These are phyloP conservation scores for Posidonia oceanica DNA, from an alignment of 116 monocot species.

Conservation along the genomic window DNA sequence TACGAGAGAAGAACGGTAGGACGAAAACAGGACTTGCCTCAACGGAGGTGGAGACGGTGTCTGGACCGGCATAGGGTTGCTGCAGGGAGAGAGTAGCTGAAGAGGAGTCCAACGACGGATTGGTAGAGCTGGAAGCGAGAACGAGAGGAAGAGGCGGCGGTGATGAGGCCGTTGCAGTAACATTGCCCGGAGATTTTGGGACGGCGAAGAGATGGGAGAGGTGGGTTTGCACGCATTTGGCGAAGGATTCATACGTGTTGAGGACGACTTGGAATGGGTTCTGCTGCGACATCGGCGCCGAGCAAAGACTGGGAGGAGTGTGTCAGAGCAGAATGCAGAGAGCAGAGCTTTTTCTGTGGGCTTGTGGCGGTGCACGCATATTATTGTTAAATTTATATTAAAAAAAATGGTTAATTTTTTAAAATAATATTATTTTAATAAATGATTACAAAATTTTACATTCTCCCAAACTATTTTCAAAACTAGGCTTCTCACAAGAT, in stretches of 20 bases:
- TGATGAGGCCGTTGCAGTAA: neutral
- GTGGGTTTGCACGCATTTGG: slow-evolving; percentile 30
- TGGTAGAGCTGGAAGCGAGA: neutral
- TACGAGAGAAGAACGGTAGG: no score
- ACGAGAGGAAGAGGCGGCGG: neutral
- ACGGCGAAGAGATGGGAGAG: slow-evolving; percentile 26
- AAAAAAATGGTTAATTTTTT: no score
- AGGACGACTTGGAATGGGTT: slow-evolving; percentile 41
- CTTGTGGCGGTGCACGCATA: no score
- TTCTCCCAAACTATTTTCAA: no score
- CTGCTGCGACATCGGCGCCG: slow-evolving; percentile 19
- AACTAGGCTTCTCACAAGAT: no score
- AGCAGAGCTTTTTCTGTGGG: no score
- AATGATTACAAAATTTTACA: no score
- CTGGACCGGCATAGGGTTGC: neutral
- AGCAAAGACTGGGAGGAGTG: no score
- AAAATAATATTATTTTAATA: no score
- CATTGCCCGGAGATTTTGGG: neutral
- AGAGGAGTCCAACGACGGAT: neutral
- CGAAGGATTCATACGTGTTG: slow-evolving; percentile 27
- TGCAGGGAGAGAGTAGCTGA: neutral
- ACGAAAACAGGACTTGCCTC: neutral
- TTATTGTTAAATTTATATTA: no score
- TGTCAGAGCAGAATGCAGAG: no score
- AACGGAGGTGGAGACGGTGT: neutral